Evolutionary conservation across 768 basidiomycete genomes (phyloP).

Genomic region (Agrocybe chaxingu): DNA sequence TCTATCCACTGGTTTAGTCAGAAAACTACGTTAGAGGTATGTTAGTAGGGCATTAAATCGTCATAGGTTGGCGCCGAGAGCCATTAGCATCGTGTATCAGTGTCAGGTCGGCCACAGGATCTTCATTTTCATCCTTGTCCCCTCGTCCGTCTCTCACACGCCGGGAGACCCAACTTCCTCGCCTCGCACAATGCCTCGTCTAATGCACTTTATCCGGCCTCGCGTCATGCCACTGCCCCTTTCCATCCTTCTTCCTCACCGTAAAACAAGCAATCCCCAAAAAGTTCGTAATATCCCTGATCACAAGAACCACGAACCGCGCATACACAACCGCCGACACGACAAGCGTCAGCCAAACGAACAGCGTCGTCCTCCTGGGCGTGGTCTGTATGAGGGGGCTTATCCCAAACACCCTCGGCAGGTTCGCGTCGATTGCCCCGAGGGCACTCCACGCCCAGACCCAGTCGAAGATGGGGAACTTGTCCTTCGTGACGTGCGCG

Average conservation of each 20-base stretch:
- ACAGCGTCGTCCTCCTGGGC: conserved; percentile 52
- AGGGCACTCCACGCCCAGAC: conserved; percentile 82
- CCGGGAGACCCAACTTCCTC: not conserved
- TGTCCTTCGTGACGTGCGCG: conserved; percentile 81
- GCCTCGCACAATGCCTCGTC: not conserved
- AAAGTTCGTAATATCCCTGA: conserved; percentile 83
- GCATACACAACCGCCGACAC: conserved; percentile 70
- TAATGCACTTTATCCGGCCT: conserved; percentile 5
- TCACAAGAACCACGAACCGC: conserved; percentile 80
- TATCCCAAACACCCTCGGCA: conserved; percentile 62
- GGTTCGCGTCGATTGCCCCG: conserved; percentile 81
- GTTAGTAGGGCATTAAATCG: no score
- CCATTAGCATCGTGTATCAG: no score
- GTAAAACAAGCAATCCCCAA: conserved; percentile 95
- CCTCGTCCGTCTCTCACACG: not conserved
- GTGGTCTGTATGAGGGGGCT: conserved; percentile 71
- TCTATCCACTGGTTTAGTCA: no score
- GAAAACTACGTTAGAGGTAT: no score
- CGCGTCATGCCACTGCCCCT: conserved; percentile 53
- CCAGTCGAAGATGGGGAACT: conserved; percentile 85
- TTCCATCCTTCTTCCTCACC: conserved; percentile 77
- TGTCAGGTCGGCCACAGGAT: no score
- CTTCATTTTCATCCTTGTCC: not conserved
- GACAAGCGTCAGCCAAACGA: conserved; percentile 69
- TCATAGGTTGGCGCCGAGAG: no score